Conservation (phyloP, 805 yeast genomes). For the Martiniozyma abietophila region DNA sequence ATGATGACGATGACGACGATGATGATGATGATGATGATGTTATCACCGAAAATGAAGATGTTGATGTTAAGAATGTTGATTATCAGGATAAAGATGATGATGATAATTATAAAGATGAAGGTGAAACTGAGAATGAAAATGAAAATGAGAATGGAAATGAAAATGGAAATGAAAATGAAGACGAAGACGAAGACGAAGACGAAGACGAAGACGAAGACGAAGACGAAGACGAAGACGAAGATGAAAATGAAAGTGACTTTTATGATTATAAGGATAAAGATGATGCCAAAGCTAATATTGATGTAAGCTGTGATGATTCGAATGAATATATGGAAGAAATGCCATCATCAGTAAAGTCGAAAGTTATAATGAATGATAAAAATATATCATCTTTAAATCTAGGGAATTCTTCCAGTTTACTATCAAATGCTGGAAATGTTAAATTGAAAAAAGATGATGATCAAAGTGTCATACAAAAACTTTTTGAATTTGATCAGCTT, state of each 20-base stretch:
- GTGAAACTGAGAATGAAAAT: not conserved
- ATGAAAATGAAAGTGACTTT: too few relatives aligned
- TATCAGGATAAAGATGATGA: not conserved
- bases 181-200: not conserved
- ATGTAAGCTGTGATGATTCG: too few relatives aligned
- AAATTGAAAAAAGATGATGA: conserved; percentile 12
- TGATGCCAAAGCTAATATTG: not conserved
- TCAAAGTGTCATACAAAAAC: conserved; percentile 14
- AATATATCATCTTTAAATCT: too few relatives aligned
- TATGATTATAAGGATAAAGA: not conserved
- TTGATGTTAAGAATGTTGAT: not conserved
- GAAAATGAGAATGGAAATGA: too few relatives aligned
- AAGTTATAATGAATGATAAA: too few relatives aligned
- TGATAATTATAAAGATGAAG: not conserved
- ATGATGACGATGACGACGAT: not conserved
- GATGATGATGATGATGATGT: not conserved
- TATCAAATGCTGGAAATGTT: not conserved
- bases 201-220: not conserved
- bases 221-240: not conserved
- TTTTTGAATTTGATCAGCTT: conserved; percentile 72
- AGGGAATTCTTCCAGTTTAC: too few relatives aligned
- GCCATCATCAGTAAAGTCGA: too few relatives aligned
- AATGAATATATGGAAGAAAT: too few relatives aligned
- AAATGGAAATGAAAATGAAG: not conserved
- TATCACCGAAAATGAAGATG: not conserved